These are phyloP conservation scores for Taxawa tesnikishii DNA, from an alignment of 2,329 filamentous ascomycete species.

Conservation along the genomic window DNA sequence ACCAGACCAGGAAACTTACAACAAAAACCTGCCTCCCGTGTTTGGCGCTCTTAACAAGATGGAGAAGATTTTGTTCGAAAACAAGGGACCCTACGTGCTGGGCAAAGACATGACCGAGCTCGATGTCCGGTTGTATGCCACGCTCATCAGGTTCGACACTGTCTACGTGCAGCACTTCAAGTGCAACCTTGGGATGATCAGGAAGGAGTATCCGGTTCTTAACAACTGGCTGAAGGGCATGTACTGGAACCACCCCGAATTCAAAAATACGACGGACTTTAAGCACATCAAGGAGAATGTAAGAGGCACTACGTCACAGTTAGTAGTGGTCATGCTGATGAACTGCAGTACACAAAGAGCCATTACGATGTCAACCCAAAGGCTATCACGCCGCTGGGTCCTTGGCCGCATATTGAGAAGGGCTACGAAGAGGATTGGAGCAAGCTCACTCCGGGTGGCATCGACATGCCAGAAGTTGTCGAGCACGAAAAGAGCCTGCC, in stretches of 20 bases:
- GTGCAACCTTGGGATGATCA: conserved; percentile 49
- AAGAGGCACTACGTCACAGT: conserved; percentile 16
- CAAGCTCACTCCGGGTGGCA: conserved; percentile 34
- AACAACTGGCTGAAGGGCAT: conserved; percentile 48
- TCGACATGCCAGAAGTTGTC: conserved; percentile 29
- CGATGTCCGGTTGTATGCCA: conserved; percentile 46
- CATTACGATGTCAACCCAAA: conserved; percentile 48
- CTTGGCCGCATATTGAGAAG: conserved; percentile 45
- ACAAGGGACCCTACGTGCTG: conserved; percentile 44
- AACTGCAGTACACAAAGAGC: conserved; percentile 40
- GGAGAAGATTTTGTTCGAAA: conserved; percentile 33
- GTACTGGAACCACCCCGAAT: conserved; percentile 43
- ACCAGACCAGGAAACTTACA: conserved; percentile 40
- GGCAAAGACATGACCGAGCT: conserved; percentile 45
- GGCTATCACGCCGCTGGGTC: conserved; percentile 50
- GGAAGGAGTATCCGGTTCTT: conserved; percentile 45
- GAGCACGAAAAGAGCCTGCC: conserved; percentile 18
- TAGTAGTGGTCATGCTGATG: conserved; percentile 12
- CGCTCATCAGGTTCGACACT: conserved; percentile 46
- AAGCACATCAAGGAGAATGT: conserved; percentile 56
- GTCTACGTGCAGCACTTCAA: conserved; percentile 58
- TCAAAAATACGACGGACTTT: conserved; percentile 50
- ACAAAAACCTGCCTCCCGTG: conserved; percentile 39
- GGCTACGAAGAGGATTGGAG: conserved; percentile 37
- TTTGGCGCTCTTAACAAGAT: conserved; percentile 50